phyloP scores from a whole-genome alignment of 2,329 filamentous ascomycete species.

The Colletotrichum viniferum region DNA sequence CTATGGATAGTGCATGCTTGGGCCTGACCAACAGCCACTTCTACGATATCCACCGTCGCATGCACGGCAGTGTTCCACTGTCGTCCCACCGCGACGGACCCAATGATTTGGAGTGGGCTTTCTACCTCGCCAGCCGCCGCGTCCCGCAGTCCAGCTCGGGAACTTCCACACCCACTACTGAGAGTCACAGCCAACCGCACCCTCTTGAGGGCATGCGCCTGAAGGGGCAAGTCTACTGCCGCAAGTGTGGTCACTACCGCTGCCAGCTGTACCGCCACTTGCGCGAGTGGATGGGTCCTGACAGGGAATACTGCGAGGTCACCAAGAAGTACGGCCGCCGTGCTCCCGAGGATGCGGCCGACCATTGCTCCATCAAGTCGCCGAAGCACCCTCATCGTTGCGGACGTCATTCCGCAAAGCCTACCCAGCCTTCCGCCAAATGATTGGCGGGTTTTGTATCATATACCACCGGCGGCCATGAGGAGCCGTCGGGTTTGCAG shows the following conservation, averaged over 20 bases:
- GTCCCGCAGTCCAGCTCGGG: conserved; percentile 27
- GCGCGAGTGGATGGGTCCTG: conserved; percentile 61
- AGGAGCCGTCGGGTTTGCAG: neutral
- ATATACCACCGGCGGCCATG: neutral
- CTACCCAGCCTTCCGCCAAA: neutral
- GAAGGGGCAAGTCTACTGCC: conserved; percentile 64
- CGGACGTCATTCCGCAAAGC: conserved; percentile 54
- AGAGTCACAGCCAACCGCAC: conserved; percentile 4
- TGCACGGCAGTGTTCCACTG: conserved; percentile 62
- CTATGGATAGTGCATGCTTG: conserved; percentile 67
- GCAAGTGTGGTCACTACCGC: conserved; percentile 64
- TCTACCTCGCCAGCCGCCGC: conserved; percentile 58
- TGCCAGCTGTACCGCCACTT: conserved; percentile 70
- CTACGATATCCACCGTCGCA: conserved; percentile 61
- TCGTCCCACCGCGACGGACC: conserved; percentile 62
- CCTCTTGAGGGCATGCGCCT: conserved; percentile 54
- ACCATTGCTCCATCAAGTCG: conserved; percentile 63
- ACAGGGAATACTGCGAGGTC: conserved; percentile 65
- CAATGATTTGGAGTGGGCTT: conserved; percentile 68
- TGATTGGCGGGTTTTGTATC: neutral
- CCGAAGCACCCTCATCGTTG: conserved; percentile 63
- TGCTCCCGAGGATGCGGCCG: conserved; percentile 50
- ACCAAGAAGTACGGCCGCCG: conserved; percentile 59
- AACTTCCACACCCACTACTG: neutral
- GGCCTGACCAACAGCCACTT: conserved; percentile 63